Evolutionary conservation across 2,329 filamentous ascomycete genomes (phyloP).

Genomic region (Aspergillus floridensis): DNA sequence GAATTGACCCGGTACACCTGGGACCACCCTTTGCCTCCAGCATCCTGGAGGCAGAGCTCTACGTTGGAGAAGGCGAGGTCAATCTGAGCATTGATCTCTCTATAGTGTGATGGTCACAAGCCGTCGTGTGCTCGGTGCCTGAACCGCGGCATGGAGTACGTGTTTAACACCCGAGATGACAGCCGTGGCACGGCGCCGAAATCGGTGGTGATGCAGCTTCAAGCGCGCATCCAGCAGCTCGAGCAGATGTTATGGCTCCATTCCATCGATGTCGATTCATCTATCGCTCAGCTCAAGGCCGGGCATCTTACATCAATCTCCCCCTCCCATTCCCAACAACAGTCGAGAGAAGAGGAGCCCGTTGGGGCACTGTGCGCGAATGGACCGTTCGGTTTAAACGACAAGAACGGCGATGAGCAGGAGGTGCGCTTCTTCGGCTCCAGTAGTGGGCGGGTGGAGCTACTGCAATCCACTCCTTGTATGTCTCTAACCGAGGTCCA

Average conservation of each 20-base stretch:
- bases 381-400: neutral
- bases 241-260: neutral
- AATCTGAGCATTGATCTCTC: slow-evolving; percentile 47
- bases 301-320: too few species aligned
- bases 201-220: neutral
- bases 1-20: slow-evolving; percentile 53
- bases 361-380: neutral
- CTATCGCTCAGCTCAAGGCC: neutral
- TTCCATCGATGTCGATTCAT: slow-evolving; percentile 2
- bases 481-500: neutral
- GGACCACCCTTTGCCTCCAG: slow-evolving; percentile 49
- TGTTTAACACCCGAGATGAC: neutral
- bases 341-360: neutral
- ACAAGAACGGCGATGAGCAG: neutral
- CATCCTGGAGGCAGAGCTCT: slow-evolving; percentile 50
- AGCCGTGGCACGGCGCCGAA: neutral
- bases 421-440: neutral
- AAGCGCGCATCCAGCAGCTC: neutral
- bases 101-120: neutral
- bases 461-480: neutral
- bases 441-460: neutral
- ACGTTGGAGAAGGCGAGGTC: slow-evolving; percentile 58
- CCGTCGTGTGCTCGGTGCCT: neutral
- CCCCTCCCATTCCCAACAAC: too few species aligned
- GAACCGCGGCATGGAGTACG: neutral